A percentile compares a stretch with the other conserved stretches of the same genome.
Evolutionary conservation across 1,284 basidiomycete species (phyloP).

Genomic region (Ceratobasidium sp.): DNA sequence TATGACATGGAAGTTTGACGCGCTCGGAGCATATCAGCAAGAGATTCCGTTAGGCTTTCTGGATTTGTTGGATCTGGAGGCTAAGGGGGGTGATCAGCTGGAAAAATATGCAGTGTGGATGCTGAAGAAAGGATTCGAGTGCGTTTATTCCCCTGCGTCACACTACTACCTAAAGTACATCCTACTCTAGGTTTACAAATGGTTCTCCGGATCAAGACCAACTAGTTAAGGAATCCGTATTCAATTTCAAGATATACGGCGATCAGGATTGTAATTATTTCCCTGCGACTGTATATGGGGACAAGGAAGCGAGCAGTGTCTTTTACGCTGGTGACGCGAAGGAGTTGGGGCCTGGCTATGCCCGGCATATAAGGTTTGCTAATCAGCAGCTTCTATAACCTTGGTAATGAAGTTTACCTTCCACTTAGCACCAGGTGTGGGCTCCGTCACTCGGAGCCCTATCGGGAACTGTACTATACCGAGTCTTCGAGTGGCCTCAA

Average conservation of each 20-base stretch:
- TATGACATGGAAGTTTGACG: slow-evolving; percentile 6
- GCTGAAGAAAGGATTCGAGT: slow-evolving; percentile 33
- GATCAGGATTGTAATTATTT: too few species aligned
- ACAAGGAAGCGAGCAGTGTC: too few species aligned
- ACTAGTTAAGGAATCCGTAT: too few species aligned
- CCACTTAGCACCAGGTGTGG: neutral
- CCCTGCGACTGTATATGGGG: too few species aligned
- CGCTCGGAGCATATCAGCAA: slow-evolving; percentile 19
- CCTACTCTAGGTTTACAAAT: too few species aligned
- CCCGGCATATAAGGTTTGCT: slow-evolving; percentile 5
- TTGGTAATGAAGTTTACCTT: neutral
- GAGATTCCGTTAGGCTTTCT: slow-evolving; percentile 15
- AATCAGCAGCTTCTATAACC: neutral
- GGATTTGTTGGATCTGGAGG: slow-evolving; percentile 24
- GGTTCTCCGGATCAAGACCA: too few species aligned
- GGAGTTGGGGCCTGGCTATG: too few species aligned
- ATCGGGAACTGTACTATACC: slow-evolving; percentile 6
- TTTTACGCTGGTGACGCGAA: too few species aligned
- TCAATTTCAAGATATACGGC: too few species aligned
- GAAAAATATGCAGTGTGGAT: slow-evolving; percentile 32
- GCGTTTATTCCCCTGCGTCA: neutral
- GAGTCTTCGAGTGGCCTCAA: slow-evolving; percentile 17
- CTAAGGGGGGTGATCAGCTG: slow-evolving; percentile 5
- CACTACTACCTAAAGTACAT: neutral
- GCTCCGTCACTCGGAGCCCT: neutral